These are phyloP conservation scores for Barnettozyma salicaria DNA, from an alignment of 805 yeast genomes.

Conservation along the genomic window DNA sequence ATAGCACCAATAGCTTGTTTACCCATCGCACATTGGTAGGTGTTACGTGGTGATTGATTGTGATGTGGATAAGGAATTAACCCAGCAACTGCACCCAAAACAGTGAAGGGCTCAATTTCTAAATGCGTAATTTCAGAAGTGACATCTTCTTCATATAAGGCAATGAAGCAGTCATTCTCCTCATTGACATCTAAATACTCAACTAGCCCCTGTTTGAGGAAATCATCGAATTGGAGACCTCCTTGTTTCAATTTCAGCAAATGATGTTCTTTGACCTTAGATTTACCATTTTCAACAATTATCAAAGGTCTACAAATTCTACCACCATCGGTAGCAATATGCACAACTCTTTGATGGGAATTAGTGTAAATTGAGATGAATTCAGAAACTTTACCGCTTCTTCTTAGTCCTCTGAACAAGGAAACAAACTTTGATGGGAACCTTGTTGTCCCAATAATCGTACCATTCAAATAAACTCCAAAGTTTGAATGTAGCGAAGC, in stretches of 20 bases:
- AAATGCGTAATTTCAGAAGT: conserved; percentile 66
- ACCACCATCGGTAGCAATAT: conserved; percentile 98
- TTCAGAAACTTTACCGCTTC: conserved; percentile 80
- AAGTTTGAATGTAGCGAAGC: conserved; percentile 75
- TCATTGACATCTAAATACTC: conserved; percentile 97
- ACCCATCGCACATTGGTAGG: conserved; percentile 96
- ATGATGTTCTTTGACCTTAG: conserved; percentile 71
- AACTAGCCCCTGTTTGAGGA: conserved; percentile 76
- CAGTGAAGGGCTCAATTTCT: conserved; percentile 93
- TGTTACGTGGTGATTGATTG: conserved; percentile 87
- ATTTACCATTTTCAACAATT: conserved; percentile 66
- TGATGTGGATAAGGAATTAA: conserved; percentile 90
- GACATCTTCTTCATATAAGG: conserved; percentile 72
- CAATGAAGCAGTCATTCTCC: conserved; percentile 91
- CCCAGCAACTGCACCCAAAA: conserved; percentile 90
- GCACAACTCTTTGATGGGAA: conserved; percentile 86
- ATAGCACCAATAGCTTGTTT: conserved; percentile 99
- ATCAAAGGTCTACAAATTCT: conserved; percentile 95
- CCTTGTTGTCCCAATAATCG: conserved; percentile 83
- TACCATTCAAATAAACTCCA: conserved; percentile 91
- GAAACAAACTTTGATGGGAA: conserved; percentile 79
- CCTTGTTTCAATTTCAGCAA: conserved; percentile 57
- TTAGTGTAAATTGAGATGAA: conserved; percentile 89
- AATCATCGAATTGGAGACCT: conserved; percentile 84
- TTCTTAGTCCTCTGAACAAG: conserved; percentile 72